Percentiles rank a stretch among this genome's conserved stretches.
These are phyloP conservation scores for Hortiboletus flavorubellus DNA, from an alignment of 768 basidiomycete species.

Conservation along the genomic window DNA sequence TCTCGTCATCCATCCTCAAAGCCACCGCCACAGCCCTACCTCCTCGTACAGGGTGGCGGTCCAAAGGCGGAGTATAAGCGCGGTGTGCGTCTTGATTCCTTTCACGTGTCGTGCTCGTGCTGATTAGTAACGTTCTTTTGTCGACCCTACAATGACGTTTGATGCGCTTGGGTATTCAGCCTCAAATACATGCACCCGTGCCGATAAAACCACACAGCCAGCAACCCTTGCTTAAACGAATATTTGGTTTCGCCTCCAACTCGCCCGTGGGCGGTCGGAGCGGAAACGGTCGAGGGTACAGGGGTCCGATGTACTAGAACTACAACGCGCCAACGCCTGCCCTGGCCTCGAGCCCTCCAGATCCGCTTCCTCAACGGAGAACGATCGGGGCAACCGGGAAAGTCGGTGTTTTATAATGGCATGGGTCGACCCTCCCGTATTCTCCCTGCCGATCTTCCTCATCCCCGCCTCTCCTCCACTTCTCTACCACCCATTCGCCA, in stretches of 20 bases:
- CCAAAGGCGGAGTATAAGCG: constrained; percentile 32
- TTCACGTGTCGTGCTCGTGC: constrained; percentile 13
- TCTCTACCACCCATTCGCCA: constrained; percentile 5
- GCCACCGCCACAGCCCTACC: constrained; percentile 24
- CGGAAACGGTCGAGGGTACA: constrained; percentile 22
- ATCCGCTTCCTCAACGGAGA: neutral
- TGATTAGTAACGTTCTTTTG: constrained; percentile 10
- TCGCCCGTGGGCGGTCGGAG: constrained; percentile 26
- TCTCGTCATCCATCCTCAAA: constrained; percentile 23
- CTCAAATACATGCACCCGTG: constrained; percentile 27
- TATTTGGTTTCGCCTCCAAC: constrained; percentile 26
- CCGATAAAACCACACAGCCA: constrained; percentile 27
- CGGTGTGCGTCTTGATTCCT: constrained; percentile 23
- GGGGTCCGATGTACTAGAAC: constrained; percentile 26
- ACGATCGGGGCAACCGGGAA: constrained; percentile 1
- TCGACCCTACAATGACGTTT: constrained; percentile 7
- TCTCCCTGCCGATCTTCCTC: constrained; percentile 11
- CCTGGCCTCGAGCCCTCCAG: neutral
- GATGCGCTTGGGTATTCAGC: constrained; percentile 10
- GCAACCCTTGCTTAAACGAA: constrained; percentile 30
- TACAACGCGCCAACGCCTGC: neutral
- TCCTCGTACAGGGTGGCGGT: constrained; percentile 25
- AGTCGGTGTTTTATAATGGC: constrained; percentile 3
- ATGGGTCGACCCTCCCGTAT: neutral
- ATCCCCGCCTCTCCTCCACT: constrained; percentile 8